phyloP scores from a whole-genome alignment of 257 asterid species.

The Nemophila menziesii region DNA sequence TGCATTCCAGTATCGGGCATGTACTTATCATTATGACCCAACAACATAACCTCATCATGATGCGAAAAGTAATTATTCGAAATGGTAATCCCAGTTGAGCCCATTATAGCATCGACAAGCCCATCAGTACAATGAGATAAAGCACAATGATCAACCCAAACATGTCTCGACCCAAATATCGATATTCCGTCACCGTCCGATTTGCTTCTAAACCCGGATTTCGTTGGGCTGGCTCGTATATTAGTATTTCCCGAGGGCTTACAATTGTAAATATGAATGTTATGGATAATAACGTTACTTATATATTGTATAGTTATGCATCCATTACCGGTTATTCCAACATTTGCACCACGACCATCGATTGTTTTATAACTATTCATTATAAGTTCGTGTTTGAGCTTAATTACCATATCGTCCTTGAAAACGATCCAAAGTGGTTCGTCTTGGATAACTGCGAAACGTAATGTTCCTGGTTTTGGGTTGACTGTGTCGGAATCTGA shows the following conservation, averaged over 20 bases:
- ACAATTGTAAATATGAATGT: constrained; percentile 17
- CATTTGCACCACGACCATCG: constrained; percentile 19
- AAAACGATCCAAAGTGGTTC: constrained; percentile 21
- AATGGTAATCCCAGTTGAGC: constrained; percentile 18
- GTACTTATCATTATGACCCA: constrained; percentile 12
- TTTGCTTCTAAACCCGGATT: constrained; percentile 9
- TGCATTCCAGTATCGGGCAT: constrained; percentile 2
- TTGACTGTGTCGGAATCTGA: constrained; percentile 16
- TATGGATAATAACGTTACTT: constrained; percentile 17
- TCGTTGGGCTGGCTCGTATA: constrained; percentile 10
- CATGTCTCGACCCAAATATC: constrained; percentile 5
- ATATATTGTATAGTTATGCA: constrained; percentile 17
- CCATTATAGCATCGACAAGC: constrained; percentile 17
- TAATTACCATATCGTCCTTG: constrained; percentile 14
- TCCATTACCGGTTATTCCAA: constrained; percentile 16
- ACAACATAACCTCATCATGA: constrained; percentile 18
- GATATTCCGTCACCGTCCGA: constrained; percentile 24
- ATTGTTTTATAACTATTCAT: constrained; percentile 12
- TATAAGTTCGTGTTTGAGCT: constrained; percentile 16
- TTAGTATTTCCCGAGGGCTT: constrained; percentile 12
- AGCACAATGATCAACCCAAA: constrained; percentile 21
- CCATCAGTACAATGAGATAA: constrained; percentile 19
- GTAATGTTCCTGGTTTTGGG: constrained; percentile 23
- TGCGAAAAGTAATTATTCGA: constrained; percentile 15
- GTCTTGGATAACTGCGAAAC: constrained; percentile 23